Percentiles rank a stretch among this genome's conserved stretches.
phyloP scores from a whole-genome alignment of 2,329 filamentous ascomycete genomes.

The Penicillium glabrum region DNA sequence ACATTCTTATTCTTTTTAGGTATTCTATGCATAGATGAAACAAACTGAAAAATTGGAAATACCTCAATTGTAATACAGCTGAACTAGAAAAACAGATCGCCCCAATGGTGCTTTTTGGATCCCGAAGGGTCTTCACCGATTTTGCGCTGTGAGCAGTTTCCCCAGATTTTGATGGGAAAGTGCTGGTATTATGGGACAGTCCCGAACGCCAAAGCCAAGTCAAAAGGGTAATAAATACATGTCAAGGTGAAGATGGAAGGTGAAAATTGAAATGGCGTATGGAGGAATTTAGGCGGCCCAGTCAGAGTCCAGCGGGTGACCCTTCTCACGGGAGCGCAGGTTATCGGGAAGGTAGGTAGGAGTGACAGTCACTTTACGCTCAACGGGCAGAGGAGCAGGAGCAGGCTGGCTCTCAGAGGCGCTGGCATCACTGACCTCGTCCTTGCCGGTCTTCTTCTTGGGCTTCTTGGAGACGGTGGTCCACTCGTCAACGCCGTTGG shows the following conservation, averaged over 20 bases:
- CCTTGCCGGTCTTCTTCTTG: slow-evolving; percentile 48
- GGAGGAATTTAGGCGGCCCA: slow-evolving; percentile 37
- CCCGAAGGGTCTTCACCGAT: slow-evolving; percentile 8
- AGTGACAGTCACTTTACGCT: slow-evolving; percentile 37
- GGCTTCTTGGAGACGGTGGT: slow-evolving; percentile 62
- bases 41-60: slow-evolving; percentile 2
- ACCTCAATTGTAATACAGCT: slow-evolving; percentile 17
- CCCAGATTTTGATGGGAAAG: slow-evolving; percentile 1
- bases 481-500: slow-evolving; percentile 56
- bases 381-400: slow-evolving; percentile 25
- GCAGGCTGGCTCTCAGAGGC: slow-evolving; percentile 34
- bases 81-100: slow-evolving; percentile 9
- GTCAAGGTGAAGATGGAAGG: slow-evolving; percentile 16
- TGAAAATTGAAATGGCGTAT: slow-evolving; percentile 10
- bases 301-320: slow-evolving; percentile 47
- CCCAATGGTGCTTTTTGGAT: slow-evolving; percentile 13
- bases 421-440: slow-evolving; percentile 46
- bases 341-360: slow-evolving; percentile 36
- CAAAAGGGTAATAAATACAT: slow-evolving; percentile 35
- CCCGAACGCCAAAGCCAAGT: slow-evolving; percentile 33
- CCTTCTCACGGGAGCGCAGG: slow-evolving; percentile 34
- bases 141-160: slow-evolving; percentile 8
- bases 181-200: slow-evolving; percentile 30
- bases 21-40: slow-evolving; percentile 3
- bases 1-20: slow-evolving; percentile 9